phyloP scores from a whole-genome alignment of 2,329 filamentous ascomycete genomes.

The Penicillium capsulatum region DNA sequence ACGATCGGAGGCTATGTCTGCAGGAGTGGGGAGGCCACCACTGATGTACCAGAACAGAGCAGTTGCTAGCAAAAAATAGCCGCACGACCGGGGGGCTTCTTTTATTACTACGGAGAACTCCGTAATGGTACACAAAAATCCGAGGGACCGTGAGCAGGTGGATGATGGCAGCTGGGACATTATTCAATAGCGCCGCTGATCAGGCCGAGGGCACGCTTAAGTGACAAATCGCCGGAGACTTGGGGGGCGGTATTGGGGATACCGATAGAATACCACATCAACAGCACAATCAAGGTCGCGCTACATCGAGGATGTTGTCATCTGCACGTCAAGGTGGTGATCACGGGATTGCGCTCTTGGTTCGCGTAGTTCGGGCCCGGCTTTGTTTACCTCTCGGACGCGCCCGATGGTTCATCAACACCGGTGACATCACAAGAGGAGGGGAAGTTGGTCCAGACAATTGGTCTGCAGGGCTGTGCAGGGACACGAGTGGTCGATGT shows the following conservation, averaged over 20 bases:
- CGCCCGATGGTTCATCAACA: constrained; percentile 5
- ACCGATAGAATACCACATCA: background rate
- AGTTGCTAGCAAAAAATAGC: background rate
- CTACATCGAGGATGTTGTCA: constrained; percentile 7
- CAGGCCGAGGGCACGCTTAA: constrained; percentile 15
- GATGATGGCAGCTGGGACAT: constrained; percentile 11
- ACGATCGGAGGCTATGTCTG: background rate
- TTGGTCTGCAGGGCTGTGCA: constrained; percentile 3
- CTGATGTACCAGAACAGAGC: background rate
- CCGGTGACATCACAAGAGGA: constrained; percentile 20
- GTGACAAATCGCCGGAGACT: constrained; percentile 13
- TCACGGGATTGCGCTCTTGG: constrained; percentile 26
- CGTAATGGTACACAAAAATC: constrained; percentile 23
- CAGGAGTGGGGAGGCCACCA: background rate
- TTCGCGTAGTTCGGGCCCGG: constrained; percentile 16
- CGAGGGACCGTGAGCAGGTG: constrained; percentile 12
- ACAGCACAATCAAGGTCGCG: constrained; percentile 2
- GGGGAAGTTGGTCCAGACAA: constrained; percentile 9
- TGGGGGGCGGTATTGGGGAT: background rate
- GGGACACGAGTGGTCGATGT: constrained; percentile 10
- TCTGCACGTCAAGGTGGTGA: constrained; percentile 4
- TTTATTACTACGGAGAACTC: no score
- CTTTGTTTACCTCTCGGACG: constrained; percentile 21
- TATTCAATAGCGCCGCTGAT: constrained; percentile 27
- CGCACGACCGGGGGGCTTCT: background rate